Evolutionary conservation across 768 basidiomycete genomes (phyloP).

Genomic region (Leucocoprinus leucothites): DNA sequence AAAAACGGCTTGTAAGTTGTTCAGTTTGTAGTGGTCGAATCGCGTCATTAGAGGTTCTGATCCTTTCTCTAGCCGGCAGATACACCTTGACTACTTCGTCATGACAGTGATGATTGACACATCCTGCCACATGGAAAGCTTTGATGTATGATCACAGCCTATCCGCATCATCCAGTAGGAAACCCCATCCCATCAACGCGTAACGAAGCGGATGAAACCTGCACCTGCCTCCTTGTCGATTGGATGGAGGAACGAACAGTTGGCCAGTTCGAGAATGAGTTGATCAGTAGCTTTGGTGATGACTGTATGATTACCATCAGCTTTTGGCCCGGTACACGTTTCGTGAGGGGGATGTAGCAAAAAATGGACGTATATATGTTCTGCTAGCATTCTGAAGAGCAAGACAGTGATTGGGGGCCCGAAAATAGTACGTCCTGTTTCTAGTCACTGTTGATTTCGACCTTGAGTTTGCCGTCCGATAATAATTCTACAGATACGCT

Average conservation of each 20-base stretch:
- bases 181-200: not conserved
- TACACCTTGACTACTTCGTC: not conserved
- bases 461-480: constrained; percentile 40
- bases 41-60: constrained; percentile 24
- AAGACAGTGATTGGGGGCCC: too few species aligned
- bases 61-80: constrained; percentile 16
- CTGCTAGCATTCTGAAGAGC: too few species aligned
- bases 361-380: too few species aligned
- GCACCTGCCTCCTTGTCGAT: not conserved
- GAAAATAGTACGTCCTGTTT: not conserved
- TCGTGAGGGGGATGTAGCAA: too few species aligned
- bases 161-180: not conserved
- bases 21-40: too few species aligned
- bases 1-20: too few species aligned
- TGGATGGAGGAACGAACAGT: not conserved
- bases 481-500: constrained; percentile 45
- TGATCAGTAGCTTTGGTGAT: not conserved
- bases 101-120: not conserved
- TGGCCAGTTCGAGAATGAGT: too few species aligned
- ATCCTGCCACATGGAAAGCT: not conserved
- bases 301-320: too few species aligned
- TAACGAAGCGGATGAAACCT: not conserved
- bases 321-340: too few species aligned
- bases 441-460: constrained; percentile 36
- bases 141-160: not conserved